These are phyloP conservation scores for Trichoderma simmonsii DNA, from an alignment of 2,329 filamentous ascomycete species.

Conservation along the genomic window DNA sequence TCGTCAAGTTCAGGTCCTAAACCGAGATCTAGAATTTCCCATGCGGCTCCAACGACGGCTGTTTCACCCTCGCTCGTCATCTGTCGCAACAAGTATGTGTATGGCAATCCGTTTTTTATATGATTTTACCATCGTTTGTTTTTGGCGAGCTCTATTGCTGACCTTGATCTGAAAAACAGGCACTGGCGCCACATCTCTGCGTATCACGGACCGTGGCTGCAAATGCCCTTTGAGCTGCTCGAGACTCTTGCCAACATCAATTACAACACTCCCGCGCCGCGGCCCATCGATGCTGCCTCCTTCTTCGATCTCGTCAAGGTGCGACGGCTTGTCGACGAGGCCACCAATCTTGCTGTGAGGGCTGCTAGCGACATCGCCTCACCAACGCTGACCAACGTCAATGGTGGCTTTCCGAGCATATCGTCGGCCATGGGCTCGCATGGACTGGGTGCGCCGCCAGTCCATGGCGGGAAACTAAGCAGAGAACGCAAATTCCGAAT, in stretches of 20 bases:
- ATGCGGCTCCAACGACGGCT: conserved; percentile 10
- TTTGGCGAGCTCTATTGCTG: background rate
- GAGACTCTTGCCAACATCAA: conserved; percentile 76
- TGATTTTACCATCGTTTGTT: background rate
- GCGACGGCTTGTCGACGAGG: conserved; percentile 74
- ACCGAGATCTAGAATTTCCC: conserved; percentile 16
- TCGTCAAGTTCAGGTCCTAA: conserved; percentile 4
- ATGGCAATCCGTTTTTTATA: background rate
- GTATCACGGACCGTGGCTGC: conserved; percentile 80
- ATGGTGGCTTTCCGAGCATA: conserved; percentile 37
- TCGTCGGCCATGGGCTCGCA: conserved; percentile 23
- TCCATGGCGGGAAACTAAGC: conserved; percentile 65
- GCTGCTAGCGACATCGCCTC: conserved; percentile 71
- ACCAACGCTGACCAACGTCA: conserved; percentile 56
- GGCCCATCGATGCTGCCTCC: conserved; percentile 73
- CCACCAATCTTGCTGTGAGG: conserved; percentile 71
- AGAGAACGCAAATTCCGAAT: conserved; percentile 74
- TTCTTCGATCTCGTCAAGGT: conserved; percentile 86
- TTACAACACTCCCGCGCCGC: conserved; percentile 71
- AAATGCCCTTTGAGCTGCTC: conserved; percentile 74
- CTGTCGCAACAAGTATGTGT: conserved; percentile 65
- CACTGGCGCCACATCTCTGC: conserved; percentile 84
- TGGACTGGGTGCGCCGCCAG: conserved; percentile 41
- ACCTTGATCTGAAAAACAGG: conserved; percentile 41
- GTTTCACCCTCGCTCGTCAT: conserved; percentile 26